These are phyloP conservation scores for Persicaria maculosa DNA, from an alignment of 148 eudicot species.

Conservation along the genomic window DNA sequence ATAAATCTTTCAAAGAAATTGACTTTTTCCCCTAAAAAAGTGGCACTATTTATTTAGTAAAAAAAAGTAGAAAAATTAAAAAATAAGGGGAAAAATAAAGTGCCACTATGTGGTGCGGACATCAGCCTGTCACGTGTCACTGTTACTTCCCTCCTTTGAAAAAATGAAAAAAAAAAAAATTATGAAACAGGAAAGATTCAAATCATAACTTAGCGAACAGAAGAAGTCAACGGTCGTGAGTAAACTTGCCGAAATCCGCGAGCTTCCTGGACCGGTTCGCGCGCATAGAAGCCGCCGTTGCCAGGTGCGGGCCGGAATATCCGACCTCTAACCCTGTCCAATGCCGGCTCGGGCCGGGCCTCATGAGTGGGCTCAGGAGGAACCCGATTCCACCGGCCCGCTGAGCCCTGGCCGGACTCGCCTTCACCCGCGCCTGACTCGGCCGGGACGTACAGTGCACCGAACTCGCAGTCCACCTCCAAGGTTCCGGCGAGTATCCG, in stretches of 20 bases:
- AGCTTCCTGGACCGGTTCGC: conserved; percentile 50
- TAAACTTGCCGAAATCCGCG: conserved; percentile 57
- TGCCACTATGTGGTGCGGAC: too few species aligned
- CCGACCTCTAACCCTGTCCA: not conserved
- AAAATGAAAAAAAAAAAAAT: too few species aligned
- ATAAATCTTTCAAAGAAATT: too few species aligned
- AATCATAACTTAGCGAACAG: too few species aligned
- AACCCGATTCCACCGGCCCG: conserved; percentile 29
- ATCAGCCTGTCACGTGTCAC: too few species aligned
- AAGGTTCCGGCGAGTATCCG: conserved; percentile 27
- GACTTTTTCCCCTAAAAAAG: too few species aligned
- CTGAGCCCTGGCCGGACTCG: conserved; percentile 12
- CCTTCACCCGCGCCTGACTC: conserved; percentile 15
- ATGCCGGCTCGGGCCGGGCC: conserved; percentile 30
- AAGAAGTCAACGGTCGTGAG: conserved; percentile 19
- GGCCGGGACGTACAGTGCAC: conserved; percentile 7
- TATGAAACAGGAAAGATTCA: too few species aligned
- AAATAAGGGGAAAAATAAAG: too few species aligned
- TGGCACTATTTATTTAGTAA: too few species aligned
- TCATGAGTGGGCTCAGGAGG: conserved; percentile 51
- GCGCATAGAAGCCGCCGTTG: conserved; percentile 28
- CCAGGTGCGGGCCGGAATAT: conserved; percentile 1
- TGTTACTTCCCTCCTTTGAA: too few species aligned
- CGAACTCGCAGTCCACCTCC: conserved; percentile 36
- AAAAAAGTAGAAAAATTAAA: too few species aligned